A percentile compares a stretch with the other conserved stretches of the same genome.
phyloP scores from a whole-genome alignment of 108 stramenopile species.

The Nitzschia putrida region DNA sequence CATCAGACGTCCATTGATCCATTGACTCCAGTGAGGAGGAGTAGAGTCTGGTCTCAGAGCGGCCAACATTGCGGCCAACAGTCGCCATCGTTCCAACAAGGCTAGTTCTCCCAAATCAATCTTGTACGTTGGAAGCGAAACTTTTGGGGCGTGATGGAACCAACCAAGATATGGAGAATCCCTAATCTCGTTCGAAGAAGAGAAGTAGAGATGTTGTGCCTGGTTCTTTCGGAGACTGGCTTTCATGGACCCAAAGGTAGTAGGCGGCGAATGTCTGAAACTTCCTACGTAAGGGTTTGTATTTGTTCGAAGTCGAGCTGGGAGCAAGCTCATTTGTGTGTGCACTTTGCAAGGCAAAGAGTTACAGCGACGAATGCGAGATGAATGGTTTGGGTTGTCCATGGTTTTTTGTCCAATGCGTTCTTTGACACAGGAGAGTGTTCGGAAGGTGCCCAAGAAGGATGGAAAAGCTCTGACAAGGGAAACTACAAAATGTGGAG shows the following conservation, averaged over 20 bases:
- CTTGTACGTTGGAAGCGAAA: background rate
- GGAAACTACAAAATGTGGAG: too few relatives aligned
- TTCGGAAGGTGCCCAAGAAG: too few relatives aligned
- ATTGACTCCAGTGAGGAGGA: background rate
- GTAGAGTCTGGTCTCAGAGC: background rate
- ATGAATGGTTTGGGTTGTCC: constrained; percentile 32
- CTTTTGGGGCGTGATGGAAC: constrained; percentile 55
- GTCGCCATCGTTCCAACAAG: constrained; percentile 9
- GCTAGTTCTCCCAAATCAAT: constrained; percentile 14
- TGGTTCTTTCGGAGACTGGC: constrained; percentile 3
- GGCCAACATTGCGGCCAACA: constrained; percentile 4
- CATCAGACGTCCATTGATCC: constrained; percentile 39
- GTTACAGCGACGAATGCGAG: constrained; percentile 27
- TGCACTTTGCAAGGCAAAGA: constrained; percentile 20
- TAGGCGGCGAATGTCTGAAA: constrained; percentile 59
- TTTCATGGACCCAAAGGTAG: constrained; percentile 40
- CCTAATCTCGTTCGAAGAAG: constrained; percentile 12
- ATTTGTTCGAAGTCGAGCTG: constrained; percentile 11
- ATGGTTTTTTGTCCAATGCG: constrained; percentile 7
- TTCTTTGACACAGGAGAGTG: too few relatives aligned
- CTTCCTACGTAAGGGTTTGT: constrained; percentile 57
- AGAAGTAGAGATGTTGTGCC: constrained; percentile 7
- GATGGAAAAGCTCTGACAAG: too few relatives aligned
- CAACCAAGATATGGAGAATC: constrained; percentile 50
- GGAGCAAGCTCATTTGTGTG: constrained; percentile 3